phyloP scores from a whole-genome alignment of 495 filamentous ascomycete species.

The Hyphodiscus hymeniophilus region DNA sequence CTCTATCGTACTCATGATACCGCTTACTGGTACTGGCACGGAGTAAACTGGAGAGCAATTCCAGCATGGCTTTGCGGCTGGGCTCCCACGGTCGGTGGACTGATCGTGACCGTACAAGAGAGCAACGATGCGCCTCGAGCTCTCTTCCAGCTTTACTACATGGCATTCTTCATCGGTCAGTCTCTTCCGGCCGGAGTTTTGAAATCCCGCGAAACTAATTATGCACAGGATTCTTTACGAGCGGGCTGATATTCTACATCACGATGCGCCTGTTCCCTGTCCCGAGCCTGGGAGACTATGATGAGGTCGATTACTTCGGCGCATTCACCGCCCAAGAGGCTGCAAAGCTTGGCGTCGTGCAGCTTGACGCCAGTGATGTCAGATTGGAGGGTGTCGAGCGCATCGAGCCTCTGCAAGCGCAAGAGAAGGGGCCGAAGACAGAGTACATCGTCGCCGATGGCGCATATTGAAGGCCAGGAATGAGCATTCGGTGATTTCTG shows the following conservation, averaged over 20 bases:
- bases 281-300: slow-evolving; percentile 24
- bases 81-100: slow-evolving; percentile 27
- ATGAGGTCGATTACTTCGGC: slow-evolving; percentile 28
- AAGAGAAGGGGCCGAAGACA: neutral
- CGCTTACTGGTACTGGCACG: slow-evolving; percentile 30
- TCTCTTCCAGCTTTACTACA: slow-evolving; percentile 26
- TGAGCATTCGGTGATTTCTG: no score
- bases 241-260: slow-evolving; percentile 23
- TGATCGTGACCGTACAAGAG: slow-evolving; percentile 23
- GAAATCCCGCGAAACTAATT: neutral
- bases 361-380: slow-evolving; percentile 4
- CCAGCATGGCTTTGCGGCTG: slow-evolving; percentile 29
- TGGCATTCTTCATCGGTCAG: slow-evolving; percentile 31
- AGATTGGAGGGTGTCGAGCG: neutral
- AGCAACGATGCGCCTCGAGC: slow-evolving; percentile 22
- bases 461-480: neutral
- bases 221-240: slow-evolving; percentile 28
- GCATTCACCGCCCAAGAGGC: slow-evolving; percentile 28
- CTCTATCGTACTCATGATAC: slow-evolving; percentile 21
- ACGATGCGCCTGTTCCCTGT: slow-evolving; percentile 27
- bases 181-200: neutral
- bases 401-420: neutral
- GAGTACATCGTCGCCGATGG: neutral
- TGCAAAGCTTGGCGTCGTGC: slow-evolving; percentile 22
- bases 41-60: slow-evolving; percentile 28